Conservation (phyloP, 768 basidiomycete genomes). For the Mycena albidolilacea region DNA sequence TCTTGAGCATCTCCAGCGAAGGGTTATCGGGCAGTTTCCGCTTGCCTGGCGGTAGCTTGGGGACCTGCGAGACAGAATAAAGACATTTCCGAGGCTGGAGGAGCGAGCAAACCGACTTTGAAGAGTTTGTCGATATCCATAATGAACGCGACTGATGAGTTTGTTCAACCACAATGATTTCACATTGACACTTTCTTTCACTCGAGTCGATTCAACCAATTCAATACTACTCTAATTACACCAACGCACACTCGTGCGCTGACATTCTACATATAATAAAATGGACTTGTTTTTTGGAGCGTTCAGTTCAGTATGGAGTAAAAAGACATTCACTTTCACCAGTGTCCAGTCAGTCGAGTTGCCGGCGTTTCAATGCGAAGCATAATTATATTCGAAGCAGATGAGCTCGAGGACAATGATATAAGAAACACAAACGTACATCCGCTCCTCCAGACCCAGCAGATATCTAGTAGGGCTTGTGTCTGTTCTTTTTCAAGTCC, state of each 20-base stretch:
- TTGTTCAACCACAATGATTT: neutral
- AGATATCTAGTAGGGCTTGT: slow-evolving; percentile 80
- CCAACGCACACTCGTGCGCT: neutral
- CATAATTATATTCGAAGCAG: slow-evolving; percentile 38
- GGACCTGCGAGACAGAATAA: slow-evolving; percentile 59
- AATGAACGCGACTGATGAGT: slow-evolving; percentile 4
- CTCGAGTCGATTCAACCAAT: neutral
- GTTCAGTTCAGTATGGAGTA: neutral
- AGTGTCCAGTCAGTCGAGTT: neutral
- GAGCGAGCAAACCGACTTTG: slow-evolving; percentile 50
- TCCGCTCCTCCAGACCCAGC: slow-evolving; percentile 5
- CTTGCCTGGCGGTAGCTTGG: slow-evolving; percentile 79
- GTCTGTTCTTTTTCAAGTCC: slow-evolving; percentile 92
- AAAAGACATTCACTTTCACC: neutral
- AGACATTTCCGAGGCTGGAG: slow-evolving; percentile 12
- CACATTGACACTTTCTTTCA: neutral
- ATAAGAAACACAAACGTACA: slow-evolving; percentile 36
- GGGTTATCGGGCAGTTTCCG: slow-evolving; percentile 84
- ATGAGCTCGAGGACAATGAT: slow-evolving; percentile 30
- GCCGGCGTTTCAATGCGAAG: neutral
- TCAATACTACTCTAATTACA: neutral
- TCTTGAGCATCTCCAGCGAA: slow-evolving; percentile 87
- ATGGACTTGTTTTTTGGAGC: neutral
- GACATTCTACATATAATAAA: neutral
- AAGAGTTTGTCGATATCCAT: slow-evolving; percentile 70